Percentiles rank a stretch among this genome's conserved stretches.
Conservation (phyloP, 768 basidiomycete species). For the Butyriboletus loyo region DNA sequence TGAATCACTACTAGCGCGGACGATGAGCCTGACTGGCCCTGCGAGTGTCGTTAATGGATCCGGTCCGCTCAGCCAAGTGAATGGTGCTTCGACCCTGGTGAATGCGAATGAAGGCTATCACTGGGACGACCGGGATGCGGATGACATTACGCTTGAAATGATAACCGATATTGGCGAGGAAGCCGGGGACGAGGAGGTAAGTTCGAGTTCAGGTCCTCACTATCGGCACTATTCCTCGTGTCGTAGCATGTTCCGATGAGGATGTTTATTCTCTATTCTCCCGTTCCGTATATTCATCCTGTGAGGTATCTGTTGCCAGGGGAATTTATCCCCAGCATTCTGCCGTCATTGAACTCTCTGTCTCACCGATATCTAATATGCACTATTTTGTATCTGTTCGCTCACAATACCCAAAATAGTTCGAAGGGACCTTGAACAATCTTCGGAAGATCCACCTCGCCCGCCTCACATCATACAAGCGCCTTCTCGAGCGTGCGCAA, state of each 20-base stretch:
- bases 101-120: conserved; percentile 19
- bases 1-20: conserved; percentile 15
- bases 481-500: conserved; percentile 78
- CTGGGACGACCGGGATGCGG: conserved; percentile 43
- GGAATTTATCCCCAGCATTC: not conserved
- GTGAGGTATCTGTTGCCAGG: not conserved
- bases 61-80: conserved; percentile 19
- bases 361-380: not conserved
- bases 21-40: conserved; percentile 10
- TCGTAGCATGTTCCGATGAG: not conserved
- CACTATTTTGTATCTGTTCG: not conserved
- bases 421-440: conserved; percentile 41
- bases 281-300: not conserved
- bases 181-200: conserved; percentile 70
- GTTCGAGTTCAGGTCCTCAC: conserved; percentile 4
- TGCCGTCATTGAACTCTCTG: not conserved
- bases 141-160: conserved; percentile 71
- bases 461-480: conserved; percentile 72
- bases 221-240: not conserved
- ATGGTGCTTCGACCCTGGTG: conserved; percentile 21
- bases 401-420: conserved; percentile 29
- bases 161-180: conserved; percentile 56
- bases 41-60: conserved; percentile 20
- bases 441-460: conserved; percentile 42
- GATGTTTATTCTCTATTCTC: not conserved